A percentile compares a stretch with the other conserved stretches of the same genome.
These are phyloP conservation scores for Candida neerlandica DNA, from an alignment of 1,139 yeast genomes.

Conservation along the genomic window DNA sequence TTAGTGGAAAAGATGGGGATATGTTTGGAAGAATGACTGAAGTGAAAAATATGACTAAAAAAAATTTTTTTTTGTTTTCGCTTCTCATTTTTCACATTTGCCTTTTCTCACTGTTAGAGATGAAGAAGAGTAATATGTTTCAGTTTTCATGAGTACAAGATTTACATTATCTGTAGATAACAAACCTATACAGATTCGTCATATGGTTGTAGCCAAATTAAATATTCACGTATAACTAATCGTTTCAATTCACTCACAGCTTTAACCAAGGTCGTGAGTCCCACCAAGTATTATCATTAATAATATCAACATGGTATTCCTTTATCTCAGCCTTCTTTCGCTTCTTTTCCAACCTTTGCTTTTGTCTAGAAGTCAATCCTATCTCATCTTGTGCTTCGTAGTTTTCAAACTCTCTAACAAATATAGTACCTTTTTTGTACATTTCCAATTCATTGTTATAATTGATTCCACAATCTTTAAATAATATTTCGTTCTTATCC, in stretches of 20 bases:
- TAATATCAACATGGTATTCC: slow-evolving; percentile 57
- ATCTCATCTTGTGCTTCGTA: slow-evolving; percentile 19
- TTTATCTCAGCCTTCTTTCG: slow-evolving; percentile 51
- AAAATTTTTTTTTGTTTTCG: background rate
- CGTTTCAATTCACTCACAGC: background rate
- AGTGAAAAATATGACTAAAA: background rate
- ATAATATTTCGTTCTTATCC: slow-evolving; percentile 88
- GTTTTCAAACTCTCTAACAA: slow-evolving; percentile 53
- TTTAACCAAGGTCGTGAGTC: slow-evolving; percentile 38
- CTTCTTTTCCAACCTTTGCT: slow-evolving; percentile 50
- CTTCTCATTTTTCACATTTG: background rate
- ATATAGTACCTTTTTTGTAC: slow-evolving; percentile 81
- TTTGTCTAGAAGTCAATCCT: slow-evolving; percentile 45
- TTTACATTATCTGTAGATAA: too few relatives aligned
- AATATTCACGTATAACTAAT: background rate
- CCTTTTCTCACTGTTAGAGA: background rate
- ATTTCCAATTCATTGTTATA: slow-evolving; percentile 90
- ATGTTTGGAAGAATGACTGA: background rate
- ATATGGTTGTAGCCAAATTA: too few relatives aligned
- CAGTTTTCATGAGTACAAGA: background rate
- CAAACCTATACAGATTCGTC: too few relatives aligned
- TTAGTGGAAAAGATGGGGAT: background rate
- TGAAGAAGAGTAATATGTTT: background rate
- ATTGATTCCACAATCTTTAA: slow-evolving; percentile 75
- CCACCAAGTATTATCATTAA: slow-evolving; percentile 62